Base-by-base conservation (phyloP, 2,329 filamentous ascomycete species). In the Cryphonectria naterciae region DNA sequence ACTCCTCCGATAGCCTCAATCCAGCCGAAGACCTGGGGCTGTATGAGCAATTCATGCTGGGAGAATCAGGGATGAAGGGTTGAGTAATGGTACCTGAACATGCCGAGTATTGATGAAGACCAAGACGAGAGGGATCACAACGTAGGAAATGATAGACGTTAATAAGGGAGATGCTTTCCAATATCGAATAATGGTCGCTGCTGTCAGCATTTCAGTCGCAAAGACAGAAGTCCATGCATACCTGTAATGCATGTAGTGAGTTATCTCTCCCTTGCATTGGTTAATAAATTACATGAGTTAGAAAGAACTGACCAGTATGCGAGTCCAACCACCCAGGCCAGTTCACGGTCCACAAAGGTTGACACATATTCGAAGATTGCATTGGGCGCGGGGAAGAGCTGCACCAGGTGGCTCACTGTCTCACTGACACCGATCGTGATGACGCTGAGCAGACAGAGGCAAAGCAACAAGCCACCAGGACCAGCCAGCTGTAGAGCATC, bases 1-100 rank as follows among this genome's bases (percentile, higher is more conserved):
- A 72, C 25, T 15, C 75, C 75, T 22, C 75, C 74, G 15, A 74
- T 54, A 22, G 74, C 75, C 68, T 76, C 75, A 0, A 76, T 67
- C 68, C 70, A 73, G n/a, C 75, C 75, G n/a, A 75, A 76, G 28
- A 72, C 74, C 75, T 76, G 37, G 37, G 37, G 11, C 11, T 25
- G 4, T 7, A n/a, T 71, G 13, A 73, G 63, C 58, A 41, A 25
- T n/a, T 2, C 19, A 61, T n/a, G 32, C 22, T 61, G 2, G 15
- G 32, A 39, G 37, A 1, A 25, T 43, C 1, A 1, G 8, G 13
- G 7, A 19, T 0, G 13, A 22, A 22, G 15, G 28, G 22, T 2
- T 4, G 13, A 28, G 7, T 7, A 28, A 22, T 1, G 13, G 17
- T n/a, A 69, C 67, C 56, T 71, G 68, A 60, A 74, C 73, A 17